A percentile compares a stretch with the other conserved stretches of the same genome.
Evolutionary conservation across 345 rosid species (phyloP).

Genomic region (Anacardium occidentale): DNA sequence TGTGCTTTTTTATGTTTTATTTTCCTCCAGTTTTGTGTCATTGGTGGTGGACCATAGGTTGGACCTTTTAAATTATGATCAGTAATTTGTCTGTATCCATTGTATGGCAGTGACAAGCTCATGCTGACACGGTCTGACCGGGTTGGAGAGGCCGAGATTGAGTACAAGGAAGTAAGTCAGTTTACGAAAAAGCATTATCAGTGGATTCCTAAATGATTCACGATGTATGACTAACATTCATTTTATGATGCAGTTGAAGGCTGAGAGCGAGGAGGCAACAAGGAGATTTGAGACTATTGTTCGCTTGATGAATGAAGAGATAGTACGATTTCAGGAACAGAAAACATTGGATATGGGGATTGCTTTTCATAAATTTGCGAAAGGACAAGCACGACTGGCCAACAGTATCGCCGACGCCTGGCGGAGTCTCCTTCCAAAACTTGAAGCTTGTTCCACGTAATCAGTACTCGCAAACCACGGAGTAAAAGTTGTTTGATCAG

Average conservation of each 20-base stretch:
- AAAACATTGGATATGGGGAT: conserved; percentile 83
- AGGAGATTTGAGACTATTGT: conserved; percentile 72
- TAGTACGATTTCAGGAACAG: conserved; percentile 83
- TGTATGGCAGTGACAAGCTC: conserved; percentile 75
- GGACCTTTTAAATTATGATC: not conserved
- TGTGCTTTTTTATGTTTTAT: not conserved
- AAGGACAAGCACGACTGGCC: conserved; percentile 92
- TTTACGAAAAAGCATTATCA: not conserved
- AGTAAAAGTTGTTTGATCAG: conserved; percentile 5
- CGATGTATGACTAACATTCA: conserved; percentile 13
- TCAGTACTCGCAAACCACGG: conserved; percentile 5
- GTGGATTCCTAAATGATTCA: not conserved
- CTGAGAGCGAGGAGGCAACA: conserved; percentile 76
- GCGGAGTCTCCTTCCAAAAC: conserved; percentile 95
- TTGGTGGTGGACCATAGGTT: not conserved
- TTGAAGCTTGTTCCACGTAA: conserved; percentile 61
- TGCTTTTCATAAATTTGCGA: conserved; percentile 87
- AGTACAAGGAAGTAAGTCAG: conserved; percentile 73
- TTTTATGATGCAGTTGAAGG: conserved; percentile 64
- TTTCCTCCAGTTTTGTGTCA: not conserved
- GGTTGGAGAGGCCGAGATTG: conserved; percentile 86
- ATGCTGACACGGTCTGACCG: conserved; percentile 85
- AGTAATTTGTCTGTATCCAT: not conserved
- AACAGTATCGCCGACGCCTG: conserved; percentile 83
- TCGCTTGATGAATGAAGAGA: conserved; percentile 81